phyloP scores from a whole-genome alignment of 495 filamentous ascomycete genomes.

The Annulohypoxylon bovei region DNA sequence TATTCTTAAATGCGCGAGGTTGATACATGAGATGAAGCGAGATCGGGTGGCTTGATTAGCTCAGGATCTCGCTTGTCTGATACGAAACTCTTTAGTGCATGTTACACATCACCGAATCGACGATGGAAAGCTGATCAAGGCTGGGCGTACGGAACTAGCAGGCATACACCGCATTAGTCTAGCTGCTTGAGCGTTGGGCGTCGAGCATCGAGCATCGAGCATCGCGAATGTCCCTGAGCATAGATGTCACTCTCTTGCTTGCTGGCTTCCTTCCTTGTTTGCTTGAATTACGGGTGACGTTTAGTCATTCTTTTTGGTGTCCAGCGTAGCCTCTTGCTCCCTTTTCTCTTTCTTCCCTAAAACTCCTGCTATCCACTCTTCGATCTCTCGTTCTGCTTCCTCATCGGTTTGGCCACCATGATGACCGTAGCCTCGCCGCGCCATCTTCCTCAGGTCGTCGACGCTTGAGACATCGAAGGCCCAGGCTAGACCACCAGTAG shows the following conservation, averaged over 20 bases:
- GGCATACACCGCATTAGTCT: constrained; percentile 9
- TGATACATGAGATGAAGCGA: constrained; percentile 12
- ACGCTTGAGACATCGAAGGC: constrained; percentile 75
- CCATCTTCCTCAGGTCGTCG: constrained; percentile 70
- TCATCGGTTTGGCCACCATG: constrained; percentile 59
- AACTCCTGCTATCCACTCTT: constrained; percentile 72
- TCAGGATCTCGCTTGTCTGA: constrained; percentile 6
- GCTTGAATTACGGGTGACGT: not conserved
- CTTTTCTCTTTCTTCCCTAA: constrained; percentile 63
- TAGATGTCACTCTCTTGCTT: constrained; percentile 1
- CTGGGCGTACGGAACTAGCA: not conserved
- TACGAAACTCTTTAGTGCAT: constrained; percentile 6
- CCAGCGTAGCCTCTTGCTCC: constrained; percentile 23
- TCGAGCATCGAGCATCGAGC: not conserved
- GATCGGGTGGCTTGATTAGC: constrained; percentile 26
- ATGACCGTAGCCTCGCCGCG: constrained; percentile 59
- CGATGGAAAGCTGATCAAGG: not conserved
- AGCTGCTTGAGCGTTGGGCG: not conserved
- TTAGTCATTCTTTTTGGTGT: constrained; percentile 24
- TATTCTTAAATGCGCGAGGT: not conserved
- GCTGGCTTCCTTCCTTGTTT: not conserved
- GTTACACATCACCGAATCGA: constrained; percentile 3
- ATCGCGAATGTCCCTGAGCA: not conserved
- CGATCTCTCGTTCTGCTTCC: constrained; percentile 72
- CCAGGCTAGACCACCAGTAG: constrained; percentile 71